Evolutionary conservation across 2,329 filamentous ascomycete species (phyloP), one percentile per base, ranked within the genome.

Genomic region (Hypoxylon sp.): DNA sequence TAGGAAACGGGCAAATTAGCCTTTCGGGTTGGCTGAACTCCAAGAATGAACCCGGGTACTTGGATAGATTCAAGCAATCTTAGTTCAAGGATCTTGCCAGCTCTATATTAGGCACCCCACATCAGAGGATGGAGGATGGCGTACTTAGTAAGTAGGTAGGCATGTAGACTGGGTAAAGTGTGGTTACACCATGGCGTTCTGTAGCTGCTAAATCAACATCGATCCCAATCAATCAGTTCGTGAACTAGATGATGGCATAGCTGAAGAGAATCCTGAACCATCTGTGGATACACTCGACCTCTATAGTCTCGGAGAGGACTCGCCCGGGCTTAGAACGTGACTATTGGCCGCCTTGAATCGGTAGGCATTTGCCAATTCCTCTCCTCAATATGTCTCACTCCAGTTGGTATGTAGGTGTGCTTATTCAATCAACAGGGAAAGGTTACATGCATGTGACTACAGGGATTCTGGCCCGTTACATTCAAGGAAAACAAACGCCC

Each of bases 361-460:
- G 42, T 43, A 58, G 38, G 46, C 41, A 58, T 55, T 47, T 38
- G 4, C 40, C 5, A 25, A 6, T 9, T 5, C 5, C 23, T 34
- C 21, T 26, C 20, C 26, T 32, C 51, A 45, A 51, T 58, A 51
- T 58, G 51, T 58, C 48, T 58, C 38, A 55, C 43, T 17, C 32
- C 3, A 27, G 21, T 41, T 34, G 27, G 44, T 13, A 37, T 35
- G 17, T 25, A 26, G 36, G 43, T 23, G 51, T 55, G 40, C 44
- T 52, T 55, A 55, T n/a, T n/a, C n/a, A 50, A 43, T 50, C 47
- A 55, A 30, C 26, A 17, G 25, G 26, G 17, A 35, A 31, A 44
- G 55, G 51, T 38, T 49, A 15, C 38, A 55, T 55, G 47, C 55
- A 58, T 50, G 47, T 50, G 50, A 55, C 35, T 25, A 19, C 29